These are phyloP conservation scores for Omphalea diandra DNA, from an alignment of 441 rosid genomes.

Conservation along the genomic window DNA sequence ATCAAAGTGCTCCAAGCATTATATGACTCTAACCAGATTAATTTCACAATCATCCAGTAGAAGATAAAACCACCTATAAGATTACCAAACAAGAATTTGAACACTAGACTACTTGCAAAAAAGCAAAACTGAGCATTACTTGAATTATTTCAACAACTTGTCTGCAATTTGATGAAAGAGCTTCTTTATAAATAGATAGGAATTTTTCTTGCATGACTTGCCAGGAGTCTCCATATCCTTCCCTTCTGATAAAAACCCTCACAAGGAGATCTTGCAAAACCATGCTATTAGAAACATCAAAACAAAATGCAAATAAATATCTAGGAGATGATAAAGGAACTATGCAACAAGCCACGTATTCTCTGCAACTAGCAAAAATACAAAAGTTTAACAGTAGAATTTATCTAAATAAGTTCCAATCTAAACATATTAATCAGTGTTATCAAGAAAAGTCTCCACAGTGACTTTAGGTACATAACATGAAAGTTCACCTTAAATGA, in stretches of 20 bases:
- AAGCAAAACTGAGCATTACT: slow-evolving; percentile 40
- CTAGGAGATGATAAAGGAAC: slow-evolving; percentile 1
- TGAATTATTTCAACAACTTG: slow-evolving; percentile 72
- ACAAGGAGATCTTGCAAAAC: slow-evolving; percentile 72
- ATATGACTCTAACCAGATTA: not conserved
- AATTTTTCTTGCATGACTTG: slow-evolving; percentile 54
- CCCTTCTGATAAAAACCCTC: slow-evolving; percentile 60
- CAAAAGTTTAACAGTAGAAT: not conserved
- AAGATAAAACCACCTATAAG: not conserved
- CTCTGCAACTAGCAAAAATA: slow-evolving; percentile 7
- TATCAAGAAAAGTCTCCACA: not conserved
- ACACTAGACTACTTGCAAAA: slow-evolving; percentile 3
- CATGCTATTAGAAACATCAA: slow-evolving; percentile 48
- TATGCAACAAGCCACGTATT: not conserved
- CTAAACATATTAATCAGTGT: not conserved
- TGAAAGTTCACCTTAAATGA: not conserved
- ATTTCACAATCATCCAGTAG: not conserved
- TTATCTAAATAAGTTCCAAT: not conserved
- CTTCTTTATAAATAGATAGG: slow-evolving; percentile 63
- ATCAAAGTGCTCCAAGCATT: not conserved
- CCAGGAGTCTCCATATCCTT: slow-evolving; percentile 64
- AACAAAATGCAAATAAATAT: slow-evolving; percentile 20
- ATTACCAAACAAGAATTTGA: slow-evolving; percentile 5
- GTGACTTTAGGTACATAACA: not conserved
- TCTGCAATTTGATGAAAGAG: slow-evolving; percentile 68